phyloP scores from a whole-genome alignment of 1,139 yeast species.

The Kazachstania sp. region DNA sequence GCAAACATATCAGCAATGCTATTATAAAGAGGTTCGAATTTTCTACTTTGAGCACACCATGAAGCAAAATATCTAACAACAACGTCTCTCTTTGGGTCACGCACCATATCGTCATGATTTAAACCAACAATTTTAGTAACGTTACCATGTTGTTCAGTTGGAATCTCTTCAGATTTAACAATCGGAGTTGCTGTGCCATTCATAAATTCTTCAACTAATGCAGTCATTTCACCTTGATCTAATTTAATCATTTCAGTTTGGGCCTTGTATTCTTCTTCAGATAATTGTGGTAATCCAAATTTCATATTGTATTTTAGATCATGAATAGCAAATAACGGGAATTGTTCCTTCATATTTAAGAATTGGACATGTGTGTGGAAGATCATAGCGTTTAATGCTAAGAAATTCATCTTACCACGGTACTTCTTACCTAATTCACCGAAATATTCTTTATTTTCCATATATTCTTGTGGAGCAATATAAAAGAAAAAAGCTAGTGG shows the following conservation, averaged over 20 bases:
- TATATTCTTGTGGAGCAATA: constrained; percentile 58
- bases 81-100: constrained; percentile 68
- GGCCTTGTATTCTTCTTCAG: constrained; percentile 29
- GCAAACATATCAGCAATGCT: constrained; percentile 66
- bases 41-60: constrained; percentile 99
- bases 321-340: constrained; percentile 90
- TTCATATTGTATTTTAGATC: constrained; percentile 59
- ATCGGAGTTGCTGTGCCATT: constrained; percentile 62
- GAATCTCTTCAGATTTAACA: constrained; percentile 79
- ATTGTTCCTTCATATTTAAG: constrained; percentile 72
- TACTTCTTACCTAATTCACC: constrained; percentile 58
- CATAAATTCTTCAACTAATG: constrained; percentile 56
- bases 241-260: constrained; percentile 24
- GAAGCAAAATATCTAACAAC: constrained; percentile 92
- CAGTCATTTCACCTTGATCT: constrained; percentile 39
- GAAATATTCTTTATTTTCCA: constrained; percentile 44
- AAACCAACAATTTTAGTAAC: constrained; percentile 78
- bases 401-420: constrained; percentile 80
- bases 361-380: constrained; percentile 84
- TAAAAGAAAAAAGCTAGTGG: constrained; percentile 90
- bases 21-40: constrained; percentile 81
- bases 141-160: constrained; percentile 63
- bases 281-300: constrained; percentile 53
- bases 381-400: constrained; percentile 71
- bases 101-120: constrained; percentile 64